A percentile compares a stretch with the other conserved stretches of the same genome.
These are phyloP conservation scores for Maudiozyma bulderi DNA, from an alignment of 805 yeast species.

Conservation along the genomic window DNA sequence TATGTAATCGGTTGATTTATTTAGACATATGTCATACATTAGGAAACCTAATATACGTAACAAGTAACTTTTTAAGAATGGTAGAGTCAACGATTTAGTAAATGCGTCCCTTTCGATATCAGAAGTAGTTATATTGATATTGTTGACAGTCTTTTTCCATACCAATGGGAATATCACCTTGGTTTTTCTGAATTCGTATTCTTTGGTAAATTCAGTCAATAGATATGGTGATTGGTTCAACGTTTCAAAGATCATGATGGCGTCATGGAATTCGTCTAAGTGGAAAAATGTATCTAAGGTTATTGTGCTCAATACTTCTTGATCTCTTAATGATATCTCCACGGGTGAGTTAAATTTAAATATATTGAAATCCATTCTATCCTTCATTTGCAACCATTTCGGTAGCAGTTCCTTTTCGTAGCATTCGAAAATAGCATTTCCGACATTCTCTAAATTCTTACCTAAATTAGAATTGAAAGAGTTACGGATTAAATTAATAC, in stretches of 20 bases:
- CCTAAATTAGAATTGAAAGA: slow-evolving; percentile 57
- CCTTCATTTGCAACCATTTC: slow-evolving; percentile 54
- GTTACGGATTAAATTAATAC: slow-evolving; percentile 53
- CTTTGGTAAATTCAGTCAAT: slow-evolving; percentile 55
- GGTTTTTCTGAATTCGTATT: slow-evolving; percentile 61
- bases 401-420: slow-evolving; percentile 50
- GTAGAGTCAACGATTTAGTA: slow-evolving; percentile 16
- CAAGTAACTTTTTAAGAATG: slow-evolving; percentile 42
- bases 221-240: slow-evolving; percentile 57
- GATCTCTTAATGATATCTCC: slow-evolving; percentile 64
- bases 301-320: slow-evolving; percentile 36
- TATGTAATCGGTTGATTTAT: slow-evolving; percentile 51
- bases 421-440: slow-evolving; percentile 35
- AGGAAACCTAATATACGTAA: slow-evolving; percentile 65
- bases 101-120: slow-evolving; percentile 25
- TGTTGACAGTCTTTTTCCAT: slow-evolving; percentile 29
- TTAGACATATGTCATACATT: slow-evolving; percentile 61
- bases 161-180: slow-evolving; percentile 58
- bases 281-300: slow-evolving; percentile 36
- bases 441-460: slow-evolving; percentile 41
- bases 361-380: slow-evolving; percentile 35
- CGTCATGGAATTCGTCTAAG: slow-evolving; percentile 69
- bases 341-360: slow-evolving; percentile 77
- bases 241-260: slow-evolving; percentile 70
- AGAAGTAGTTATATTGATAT: slow-evolving; percentile 13